Evolutionary conservation across 2,329 filamentous ascomycete species (phyloP).

Genomic region (Diaporthe sp.): DNA sequence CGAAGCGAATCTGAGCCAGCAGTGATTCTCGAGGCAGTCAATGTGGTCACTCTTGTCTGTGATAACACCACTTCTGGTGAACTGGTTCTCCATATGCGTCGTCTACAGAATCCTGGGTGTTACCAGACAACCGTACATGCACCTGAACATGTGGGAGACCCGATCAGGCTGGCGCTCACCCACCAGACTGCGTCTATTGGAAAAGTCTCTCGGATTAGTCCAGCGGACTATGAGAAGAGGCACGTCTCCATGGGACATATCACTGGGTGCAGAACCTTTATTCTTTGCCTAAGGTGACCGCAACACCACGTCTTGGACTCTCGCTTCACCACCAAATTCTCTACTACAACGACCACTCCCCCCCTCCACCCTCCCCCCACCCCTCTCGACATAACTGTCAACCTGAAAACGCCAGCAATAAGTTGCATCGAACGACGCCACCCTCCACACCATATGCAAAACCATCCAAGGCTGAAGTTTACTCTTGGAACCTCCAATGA

Average conservation of each 20-base stretch:
- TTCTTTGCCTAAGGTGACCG: slow-evolving; percentile 14
- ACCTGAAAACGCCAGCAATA: slow-evolving; percentile 22
- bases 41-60: neutral
- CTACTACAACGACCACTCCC: neutral
- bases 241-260: neutral
- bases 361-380: too few relatives aligned
- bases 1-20: neutral
- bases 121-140: neutral
- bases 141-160: neutral
- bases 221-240: neutral
- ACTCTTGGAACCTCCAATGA: slow-evolving; percentile 28
- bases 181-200: too few relatives aligned
- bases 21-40: neutral
- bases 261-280: slow-evolving; percentile 30
- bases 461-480: slow-evolving; percentile 31
- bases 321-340: neutral
- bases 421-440: slow-evolving; percentile 34
- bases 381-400: neutral
- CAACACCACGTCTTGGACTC: slow-evolving; percentile 18
- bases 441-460: slow-evolving; percentile 33
- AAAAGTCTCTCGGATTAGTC: too few relatives aligned
- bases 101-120: too few relatives aligned
- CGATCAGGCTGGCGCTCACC: too few relatives aligned
- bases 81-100: neutral
- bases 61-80: neutral